Evolutionary conservation across 2,329 filamentous ascomycete genomes (phyloP).

Genomic region (Pseudocercospora fijiensis): DNA sequence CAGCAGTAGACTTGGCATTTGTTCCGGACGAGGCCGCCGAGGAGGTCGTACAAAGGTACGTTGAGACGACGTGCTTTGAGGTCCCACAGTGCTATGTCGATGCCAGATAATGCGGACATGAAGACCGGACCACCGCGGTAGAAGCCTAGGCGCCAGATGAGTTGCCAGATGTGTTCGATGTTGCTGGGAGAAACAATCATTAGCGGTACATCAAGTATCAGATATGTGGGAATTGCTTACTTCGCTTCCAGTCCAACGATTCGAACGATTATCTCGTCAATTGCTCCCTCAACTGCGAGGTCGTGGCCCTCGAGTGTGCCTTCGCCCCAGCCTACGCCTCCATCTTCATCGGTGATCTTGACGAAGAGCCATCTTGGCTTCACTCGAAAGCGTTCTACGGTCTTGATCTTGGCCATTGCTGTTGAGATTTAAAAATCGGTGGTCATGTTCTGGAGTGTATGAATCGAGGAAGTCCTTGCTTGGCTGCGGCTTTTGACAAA

Average conservation of each 20-base stretch:
- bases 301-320: conserved; percentile 72
- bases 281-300: conserved; percentile 69
- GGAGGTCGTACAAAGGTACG: conserved; percentile 69
- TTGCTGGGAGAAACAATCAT: conserved; percentile 67
- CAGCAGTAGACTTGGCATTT: conserved; percentile 73
- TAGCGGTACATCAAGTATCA: no score
- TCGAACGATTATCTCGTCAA: conserved; percentile 64
- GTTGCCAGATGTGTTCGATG: conserved; percentile 80
- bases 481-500: neutral
- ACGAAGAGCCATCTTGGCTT: conserved; percentile 76
- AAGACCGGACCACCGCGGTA: conserved; percentile 77
- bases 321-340: conserved; percentile 70
- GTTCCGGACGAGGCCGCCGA: conserved; percentile 71
- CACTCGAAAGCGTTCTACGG: conserved; percentile 71
- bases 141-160: conserved; percentile 66
- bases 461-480: neutral
- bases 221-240: conserved; percentile 4
- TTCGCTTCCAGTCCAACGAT: conserved; percentile 69
- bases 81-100: conserved; percentile 80
- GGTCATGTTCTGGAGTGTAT: neutral
- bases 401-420: conserved; percentile 62
- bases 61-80: conserved; percentile 65
- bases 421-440: neutral
- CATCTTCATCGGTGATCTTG: conserved; percentile 68
- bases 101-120: conserved; percentile 74